phyloP scores from a whole-genome alignment of 2,329 filamentous ascomycete species.

The Aureobasidium sp. region DNA sequence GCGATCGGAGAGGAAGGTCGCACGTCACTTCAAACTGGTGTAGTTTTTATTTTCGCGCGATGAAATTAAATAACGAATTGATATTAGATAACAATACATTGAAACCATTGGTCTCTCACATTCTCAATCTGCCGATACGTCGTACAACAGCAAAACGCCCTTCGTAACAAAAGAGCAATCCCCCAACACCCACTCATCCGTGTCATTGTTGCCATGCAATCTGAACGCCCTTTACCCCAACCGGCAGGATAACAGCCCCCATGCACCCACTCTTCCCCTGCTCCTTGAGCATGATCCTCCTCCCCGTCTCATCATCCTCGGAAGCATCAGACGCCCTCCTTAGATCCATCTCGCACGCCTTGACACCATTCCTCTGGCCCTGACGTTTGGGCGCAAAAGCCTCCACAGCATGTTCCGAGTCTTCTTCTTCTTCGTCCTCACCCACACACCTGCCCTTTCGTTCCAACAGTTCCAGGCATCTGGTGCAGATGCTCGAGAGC shows the following conservation, averaged over 20 bases:
- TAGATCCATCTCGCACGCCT: neutral
- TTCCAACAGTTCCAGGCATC: neutral
- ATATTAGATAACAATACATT: neutral
- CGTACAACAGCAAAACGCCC: neutral
- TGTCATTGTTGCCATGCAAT: neutral
- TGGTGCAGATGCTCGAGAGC: neutral
- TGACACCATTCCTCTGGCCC: neutral
- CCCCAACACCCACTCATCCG: too few relatives aligned
- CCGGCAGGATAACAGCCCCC: neutral
- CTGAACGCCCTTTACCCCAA: neutral
- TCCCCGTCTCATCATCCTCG: neutral
- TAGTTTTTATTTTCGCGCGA: neutral
- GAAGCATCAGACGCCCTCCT: neutral
- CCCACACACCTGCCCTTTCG: neutral
- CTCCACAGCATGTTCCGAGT: neutral
- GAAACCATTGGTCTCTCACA: neutral
- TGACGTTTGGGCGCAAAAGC: neutral
- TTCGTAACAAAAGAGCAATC: neutral
- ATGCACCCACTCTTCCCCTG: neutral
- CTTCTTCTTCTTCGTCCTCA: neutral
- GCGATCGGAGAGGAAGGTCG: neutral
- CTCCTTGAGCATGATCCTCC: neutral
- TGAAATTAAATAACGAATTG: neutral
- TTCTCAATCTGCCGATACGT: neutral
- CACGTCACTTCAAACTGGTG: neutral